Percentiles rank a stretch among this genome's conserved stretches.
These are phyloP conservation scores for Penicillium sp. DNA, from an alignment of 2,329 filamentous ascomycete genomes.

Conservation along the genomic window DNA sequence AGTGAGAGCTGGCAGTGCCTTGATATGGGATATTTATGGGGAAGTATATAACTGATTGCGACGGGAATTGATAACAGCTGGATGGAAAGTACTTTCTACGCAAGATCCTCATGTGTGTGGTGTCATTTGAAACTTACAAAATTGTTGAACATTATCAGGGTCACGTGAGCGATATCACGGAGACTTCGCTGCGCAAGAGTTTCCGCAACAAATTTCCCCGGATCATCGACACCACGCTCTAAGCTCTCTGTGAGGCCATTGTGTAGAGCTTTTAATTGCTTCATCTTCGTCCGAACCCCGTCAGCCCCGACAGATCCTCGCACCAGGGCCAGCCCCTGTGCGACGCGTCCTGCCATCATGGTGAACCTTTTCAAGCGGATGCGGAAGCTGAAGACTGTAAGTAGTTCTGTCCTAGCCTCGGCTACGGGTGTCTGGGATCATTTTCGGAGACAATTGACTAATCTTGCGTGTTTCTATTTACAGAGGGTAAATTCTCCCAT, in stretches of 20 bases:
- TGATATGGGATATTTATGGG: neutral
- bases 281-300: neutral
- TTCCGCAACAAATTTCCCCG: slow-evolving; percentile 24
- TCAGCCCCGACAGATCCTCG: slow-evolving; percentile 2
- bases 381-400: slow-evolving; percentile 67
- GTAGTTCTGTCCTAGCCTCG: slow-evolving; percentile 29
- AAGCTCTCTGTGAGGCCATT: slow-evolving; percentile 4
- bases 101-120: neutral
- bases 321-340: slow-evolving; percentile 17
- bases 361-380: slow-evolving; percentile 59
- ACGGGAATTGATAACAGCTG: too few species aligned
- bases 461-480: slow-evolving; percentile 19
- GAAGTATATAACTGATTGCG: neutral
- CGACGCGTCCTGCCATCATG: slow-evolving; percentile 33
- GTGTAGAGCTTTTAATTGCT: neutral
- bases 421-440: neutral
- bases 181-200: slow-evolving; percentile 23
- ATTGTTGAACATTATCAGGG: neutral
- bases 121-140: neutral
- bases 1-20: neutral
- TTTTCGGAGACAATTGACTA: slow-evolving; percentile 1
- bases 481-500: slow-evolving; percentile 28
- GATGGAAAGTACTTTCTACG: neutral
- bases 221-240: slow-evolving; percentile 15
- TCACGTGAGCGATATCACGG: slow-evolving; percentile 24